phyloP scores from a whole-genome alignment of 1,139 yeast species.

The Tardiomyces depauwii region DNA sequence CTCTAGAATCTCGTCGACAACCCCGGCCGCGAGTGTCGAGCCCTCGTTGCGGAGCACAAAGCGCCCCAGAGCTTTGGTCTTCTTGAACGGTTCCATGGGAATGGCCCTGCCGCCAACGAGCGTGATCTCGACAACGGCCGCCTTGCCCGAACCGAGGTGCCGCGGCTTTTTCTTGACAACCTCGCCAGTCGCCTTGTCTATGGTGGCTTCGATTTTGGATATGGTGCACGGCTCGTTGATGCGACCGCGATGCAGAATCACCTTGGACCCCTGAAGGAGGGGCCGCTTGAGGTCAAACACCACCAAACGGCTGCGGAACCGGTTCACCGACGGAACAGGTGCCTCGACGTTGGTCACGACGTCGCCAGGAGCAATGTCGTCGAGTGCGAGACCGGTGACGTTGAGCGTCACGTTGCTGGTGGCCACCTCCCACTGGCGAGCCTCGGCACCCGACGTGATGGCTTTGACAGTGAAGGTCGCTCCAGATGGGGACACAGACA shows the following conservation, averaged over 20 bases:
- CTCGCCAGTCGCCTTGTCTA: slow-evolving; percentile 35
- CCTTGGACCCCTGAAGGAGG: slow-evolving; percentile 69
- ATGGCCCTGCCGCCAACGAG: slow-evolving; percentile 33
- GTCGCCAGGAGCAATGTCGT: slow-evolving; percentile 63
- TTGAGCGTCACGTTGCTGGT: slow-evolving; percentile 62
- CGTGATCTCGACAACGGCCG: slow-evolving; percentile 61
- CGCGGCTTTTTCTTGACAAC: slow-evolving; percentile 43
- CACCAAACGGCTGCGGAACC: slow-evolving; percentile 43
- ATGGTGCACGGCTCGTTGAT: slow-evolving; percentile 67
- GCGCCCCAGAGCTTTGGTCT: slow-evolving; percentile 62
- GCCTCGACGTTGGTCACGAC: slow-evolving; percentile 44
- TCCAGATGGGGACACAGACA: slow-evolving; percentile 44
- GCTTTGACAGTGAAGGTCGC: slow-evolving; percentile 35
- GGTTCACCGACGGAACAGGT: slow-evolving; percentile 37
- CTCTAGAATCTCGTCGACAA: slow-evolving; percentile 23
- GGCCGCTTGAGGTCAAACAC: slow-evolving; percentile 69
- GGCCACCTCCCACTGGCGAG: slow-evolving; percentile 39
- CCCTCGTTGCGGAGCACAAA: slow-evolving; percentile 83
- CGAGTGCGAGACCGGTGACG: slow-evolving; percentile 39
- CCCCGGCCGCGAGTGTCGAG: slow-evolving; percentile 79
- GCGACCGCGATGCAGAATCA: slow-evolving; percentile 74
- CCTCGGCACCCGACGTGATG: slow-evolving; percentile 21
- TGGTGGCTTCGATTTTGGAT: slow-evolving; percentile 40
- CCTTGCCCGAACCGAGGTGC: slow-evolving; percentile 64
- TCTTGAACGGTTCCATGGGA: slow-evolving; percentile 51